Evolutionary conservation across 768 basidiomycete genomes (phyloP).

Genomic region (Kwoniella pini): DNA sequence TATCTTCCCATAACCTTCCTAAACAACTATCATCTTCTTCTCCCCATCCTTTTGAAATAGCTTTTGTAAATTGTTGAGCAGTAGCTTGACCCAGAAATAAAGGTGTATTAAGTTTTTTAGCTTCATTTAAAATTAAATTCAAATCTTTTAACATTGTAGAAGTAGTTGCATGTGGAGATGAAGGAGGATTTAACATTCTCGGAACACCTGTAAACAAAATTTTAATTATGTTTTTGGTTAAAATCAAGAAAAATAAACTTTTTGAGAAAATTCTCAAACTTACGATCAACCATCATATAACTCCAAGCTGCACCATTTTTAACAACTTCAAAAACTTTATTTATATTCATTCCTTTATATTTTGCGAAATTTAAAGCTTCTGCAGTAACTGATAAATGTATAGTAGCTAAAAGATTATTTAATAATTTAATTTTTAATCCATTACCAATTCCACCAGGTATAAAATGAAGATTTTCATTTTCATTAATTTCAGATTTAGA

Average conservation of each 20-base stretch:
- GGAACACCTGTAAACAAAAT: conserved; percentile 28
- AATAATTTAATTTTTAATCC: conserved; percentile 42
- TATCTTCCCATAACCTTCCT: conserved; percentile 34
- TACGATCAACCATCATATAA: conserved; percentile 43
- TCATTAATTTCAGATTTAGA: conserved; percentile 19
- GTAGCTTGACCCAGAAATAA: conserved; percentile 39
- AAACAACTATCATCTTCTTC: conserved; percentile 40
- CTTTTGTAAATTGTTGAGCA: conserved; percentile 37
- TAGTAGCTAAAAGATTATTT: conserved; percentile 42
- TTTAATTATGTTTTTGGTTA: background rate
- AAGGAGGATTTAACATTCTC: conserved; percentile 30
- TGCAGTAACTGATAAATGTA: conserved; percentile 39
- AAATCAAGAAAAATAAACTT: background rate
- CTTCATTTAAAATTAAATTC: conserved; percentile 40
- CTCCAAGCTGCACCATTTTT: conserved; percentile 34
- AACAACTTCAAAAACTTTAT: conserved; percentile 39
- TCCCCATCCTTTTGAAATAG: conserved; percentile 33
- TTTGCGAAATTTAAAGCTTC: conserved; percentile 43
- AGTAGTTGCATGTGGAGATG: conserved; percentile 22
- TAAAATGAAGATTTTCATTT: conserved; percentile 35
- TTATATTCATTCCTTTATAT: conserved; percentile 42
- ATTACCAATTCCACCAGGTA: conserved; percentile 45
- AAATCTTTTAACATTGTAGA: conserved; percentile 43
- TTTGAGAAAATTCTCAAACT: conserved; percentile 12
- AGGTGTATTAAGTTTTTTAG: conserved; percentile 34